A percentile compares a stretch with the other conserved stretches of the same genome.
phyloP scores from a whole-genome alignment of 1,284 basidiomycete species.

The Rhodotorula sp. region DNA sequence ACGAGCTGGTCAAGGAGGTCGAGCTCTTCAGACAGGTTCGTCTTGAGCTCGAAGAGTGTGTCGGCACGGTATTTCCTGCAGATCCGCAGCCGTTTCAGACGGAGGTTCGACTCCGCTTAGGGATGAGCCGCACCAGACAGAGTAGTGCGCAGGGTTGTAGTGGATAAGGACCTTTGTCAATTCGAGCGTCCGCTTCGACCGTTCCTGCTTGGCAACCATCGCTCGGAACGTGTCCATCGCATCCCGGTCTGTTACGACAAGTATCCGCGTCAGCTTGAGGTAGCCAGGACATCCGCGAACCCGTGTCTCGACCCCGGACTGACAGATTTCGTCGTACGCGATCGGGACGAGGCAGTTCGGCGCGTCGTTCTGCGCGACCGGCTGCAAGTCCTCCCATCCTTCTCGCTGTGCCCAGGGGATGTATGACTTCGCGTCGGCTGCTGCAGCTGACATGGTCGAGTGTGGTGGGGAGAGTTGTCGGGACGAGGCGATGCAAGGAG shows the following conservation, averaged over 20 bases:
- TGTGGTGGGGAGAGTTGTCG: not conserved
- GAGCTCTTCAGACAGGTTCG: slow-evolving; percentile 71
- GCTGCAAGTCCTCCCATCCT: slow-evolving; percentile 75
- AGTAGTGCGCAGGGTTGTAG: slow-evolving; percentile 88
- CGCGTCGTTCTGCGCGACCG: slow-evolving; percentile 76
- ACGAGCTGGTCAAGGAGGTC: slow-evolving; percentile 79
- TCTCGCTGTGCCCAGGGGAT: slow-evolving; percentile 62
- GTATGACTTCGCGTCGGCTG: slow-evolving; percentile 21
- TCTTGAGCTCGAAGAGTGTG: slow-evolving; percentile 66
- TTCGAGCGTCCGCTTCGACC: slow-evolving; percentile 72
- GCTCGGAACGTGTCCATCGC: slow-evolving; percentile 88
- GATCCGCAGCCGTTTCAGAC: not conserved
- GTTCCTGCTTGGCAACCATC: slow-evolving; percentile 70
- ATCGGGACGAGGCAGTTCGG: slow-evolving; percentile 79
- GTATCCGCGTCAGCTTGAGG: not conserved
- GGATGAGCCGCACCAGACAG: slow-evolving; percentile 68
- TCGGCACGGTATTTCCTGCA: slow-evolving; percentile 89
- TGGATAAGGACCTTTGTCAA: slow-evolving; percentile 82
- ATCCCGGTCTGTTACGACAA: slow-evolving; percentile 67
- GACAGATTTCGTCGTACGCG: slow-evolving; percentile 81
- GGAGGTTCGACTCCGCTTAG: rapidly evolving
- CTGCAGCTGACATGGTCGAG: not conserved
- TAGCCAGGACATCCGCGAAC: too few species aligned
- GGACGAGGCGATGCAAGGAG: slow-evolving; percentile 1
- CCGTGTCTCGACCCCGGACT: slow-evolving; percentile 45